Percentiles rank a stretch among this genome's conserved stretches.
phyloP scores from a whole-genome alignment of 768 basidiomycete genomes.

The Suillus alpinus region DNA sequence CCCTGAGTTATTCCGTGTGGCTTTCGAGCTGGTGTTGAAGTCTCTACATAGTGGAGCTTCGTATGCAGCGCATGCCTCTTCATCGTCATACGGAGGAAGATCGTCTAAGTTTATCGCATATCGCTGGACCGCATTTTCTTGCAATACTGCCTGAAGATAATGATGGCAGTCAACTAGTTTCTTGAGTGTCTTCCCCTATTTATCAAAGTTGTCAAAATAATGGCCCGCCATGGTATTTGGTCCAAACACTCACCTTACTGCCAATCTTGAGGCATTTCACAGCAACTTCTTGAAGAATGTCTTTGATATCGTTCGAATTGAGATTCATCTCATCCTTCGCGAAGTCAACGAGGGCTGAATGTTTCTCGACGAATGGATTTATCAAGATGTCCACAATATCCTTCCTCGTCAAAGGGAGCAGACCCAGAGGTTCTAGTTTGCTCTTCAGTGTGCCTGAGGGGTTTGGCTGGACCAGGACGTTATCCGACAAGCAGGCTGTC shows the following conservation, averaged over 20 bases:
- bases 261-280: constrained; percentile 57
- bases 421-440: constrained; percentile 53
- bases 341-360: constrained; percentile 49
- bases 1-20: constrained; percentile 9
- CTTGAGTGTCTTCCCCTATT: constrained; percentile 64
- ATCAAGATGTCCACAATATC: constrained; percentile 63
- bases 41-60: constrained; percentile 56
- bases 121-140: constrained; percentile 43
- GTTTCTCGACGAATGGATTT: constrained; percentile 69
- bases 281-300: constrained; percentile 58
- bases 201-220: background rate
- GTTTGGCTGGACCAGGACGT: constrained; percentile 24
- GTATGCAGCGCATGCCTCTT: constrained; percentile 41
- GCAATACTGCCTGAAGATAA: constrained; percentile 45
- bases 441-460: constrained; percentile 30
- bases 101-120: constrained; percentile 54
- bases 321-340: constrained; percentile 43
- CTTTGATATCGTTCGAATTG: constrained; percentile 38
- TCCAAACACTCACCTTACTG: constrained; percentile 38
- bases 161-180: constrained; percentile 43
- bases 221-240: no score
- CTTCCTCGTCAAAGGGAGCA: constrained; percentile 53
- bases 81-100: constrained; percentile 53
- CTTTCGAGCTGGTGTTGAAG: constrained; percentile 34
- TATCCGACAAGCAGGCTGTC: constrained; percentile 51